Base-by-base conservation (phyloP, 805 yeast species). In the Candida hungchunana region DNA sequence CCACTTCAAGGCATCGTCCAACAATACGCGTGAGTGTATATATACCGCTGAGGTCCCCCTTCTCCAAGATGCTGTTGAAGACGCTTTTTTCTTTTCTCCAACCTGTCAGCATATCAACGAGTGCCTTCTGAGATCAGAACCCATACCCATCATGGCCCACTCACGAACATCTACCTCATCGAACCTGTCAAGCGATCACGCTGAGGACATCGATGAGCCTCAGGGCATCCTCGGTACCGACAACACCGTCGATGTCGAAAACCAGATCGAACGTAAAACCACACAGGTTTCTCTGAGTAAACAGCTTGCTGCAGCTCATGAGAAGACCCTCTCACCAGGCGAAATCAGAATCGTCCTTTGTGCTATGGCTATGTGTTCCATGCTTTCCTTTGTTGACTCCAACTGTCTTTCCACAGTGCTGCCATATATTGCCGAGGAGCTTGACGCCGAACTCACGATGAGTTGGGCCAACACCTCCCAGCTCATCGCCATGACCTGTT, bases 391-490 rank as follows among this genome's bases (percentile, higher is more conserved):
- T 20, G 32, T 47, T 20, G 51, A 47, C 26, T 39, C 44, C 7
- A 47, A 47, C 39, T 43, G 51, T 24, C 27, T 47, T 5, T 37
- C 51, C 6, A 42, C 47, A 8, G 48, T 44, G 7, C 28, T 49
- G 17, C 67, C 79, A 0, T 43, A 51, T 12, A 73, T 75, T 22
- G 77, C 73, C 2, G 50, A 59, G 23, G 77, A 67, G 21, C 55
- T 75, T 26, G 40, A 71, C 32, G 74, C 77, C 1, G 61, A 66
- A 29, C 56, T 58, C 13, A 67, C 78, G 1, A 72, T 76, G 22
- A 64, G 72, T 32, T 76, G 82, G 82, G 79, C 77, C 0, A 78
- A 78, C 21, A 72, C 81, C 0, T 68, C 81, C 5, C 55, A 69
- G 9, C 51, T 75, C 24, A 66, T 76, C 33, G 75, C 79, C 11